These are phyloP conservation scores for Metarhizium rileyi DNA, from an alignment of 2,329 filamentous ascomycete species.

Conservation along the genomic window DNA sequence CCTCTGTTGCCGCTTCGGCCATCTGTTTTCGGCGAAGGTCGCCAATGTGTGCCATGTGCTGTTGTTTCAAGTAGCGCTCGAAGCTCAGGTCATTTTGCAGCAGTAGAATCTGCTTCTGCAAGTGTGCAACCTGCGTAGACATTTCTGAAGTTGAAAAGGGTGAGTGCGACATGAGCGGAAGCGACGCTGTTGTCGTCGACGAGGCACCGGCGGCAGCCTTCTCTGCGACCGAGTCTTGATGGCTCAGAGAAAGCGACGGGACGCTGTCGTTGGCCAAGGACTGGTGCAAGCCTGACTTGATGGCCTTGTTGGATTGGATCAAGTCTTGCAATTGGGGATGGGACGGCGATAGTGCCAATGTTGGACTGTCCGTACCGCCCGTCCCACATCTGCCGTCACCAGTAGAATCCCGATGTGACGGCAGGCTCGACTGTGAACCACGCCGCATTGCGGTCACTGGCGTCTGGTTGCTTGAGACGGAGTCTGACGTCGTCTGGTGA, in stretches of 20 bases:
- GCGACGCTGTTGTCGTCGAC: constrained; percentile 11
- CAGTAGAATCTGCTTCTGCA: constrained; percentile 66
- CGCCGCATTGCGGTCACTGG: constrained; percentile 27
- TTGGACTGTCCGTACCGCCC: constrained; percentile 50
- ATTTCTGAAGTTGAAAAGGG: constrained; percentile 22
- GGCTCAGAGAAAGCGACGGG: constrained; percentile 40
- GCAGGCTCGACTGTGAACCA: constrained; percentile 41
- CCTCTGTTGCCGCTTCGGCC: constrained; percentile 67
- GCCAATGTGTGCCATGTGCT: constrained; percentile 73
- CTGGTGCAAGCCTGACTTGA: constrained; percentile 46
- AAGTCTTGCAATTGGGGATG: constrained; percentile 51
- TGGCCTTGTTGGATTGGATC: constrained; percentile 48
- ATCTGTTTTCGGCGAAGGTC: constrained; percentile 67
- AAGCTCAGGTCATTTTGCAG: constrained; percentile 75
- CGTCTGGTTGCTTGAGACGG: constrained; percentile 27
- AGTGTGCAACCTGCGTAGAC: constrained; percentile 36
- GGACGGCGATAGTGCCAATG: constrained; percentile 39
- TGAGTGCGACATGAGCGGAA: constrained; percentile 17
- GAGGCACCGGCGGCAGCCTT: constrained; percentile 18
- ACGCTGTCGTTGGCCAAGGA: constrained; percentile 49
- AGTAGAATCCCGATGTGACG: constrained; percentile 38
- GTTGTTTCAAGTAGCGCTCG: constrained; percentile 73
- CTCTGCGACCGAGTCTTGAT: constrained; percentile 37
- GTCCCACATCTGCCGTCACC: constrained; percentile 27
- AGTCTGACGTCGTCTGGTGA: constrained; percentile 39